Percentiles rank a stretch among this genome's conserved stretches.
These are phyloP conservation scores for Byssochlamys sp. DNA, from an alignment of 2,329 filamentous ascomycete species.

Conservation along the genomic window DNA sequence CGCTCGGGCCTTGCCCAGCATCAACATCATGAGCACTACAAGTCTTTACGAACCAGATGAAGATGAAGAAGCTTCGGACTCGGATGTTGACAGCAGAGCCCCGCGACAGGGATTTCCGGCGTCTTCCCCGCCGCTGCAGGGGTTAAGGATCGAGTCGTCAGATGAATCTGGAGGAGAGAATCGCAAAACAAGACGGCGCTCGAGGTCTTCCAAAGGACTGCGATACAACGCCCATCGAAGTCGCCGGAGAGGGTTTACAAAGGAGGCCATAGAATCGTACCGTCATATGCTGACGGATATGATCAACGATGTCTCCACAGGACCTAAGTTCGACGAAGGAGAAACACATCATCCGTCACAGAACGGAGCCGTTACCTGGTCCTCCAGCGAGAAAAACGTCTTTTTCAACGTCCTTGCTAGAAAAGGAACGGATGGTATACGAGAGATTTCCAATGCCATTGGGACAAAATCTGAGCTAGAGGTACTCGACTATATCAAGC, in stretches of 20 bases:
- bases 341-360: constrained; percentile 42
- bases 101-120: constrained; percentile 3
- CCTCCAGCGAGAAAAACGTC: constrained; percentile 55
- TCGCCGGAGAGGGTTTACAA: constrained; percentile 19
- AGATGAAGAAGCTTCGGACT: constrained; percentile 18
- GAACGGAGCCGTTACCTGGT: constrained; percentile 64
- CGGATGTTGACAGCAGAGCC: constrained; percentile 9
- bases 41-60: constrained; percentile 24
- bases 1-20: constrained; percentile 43
- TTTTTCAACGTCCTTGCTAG: constrained; percentile 59
- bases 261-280: constrained; percentile 44
- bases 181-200: background rate
- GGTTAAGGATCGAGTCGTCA: constrained; percentile 5
- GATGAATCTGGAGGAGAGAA: background rate
- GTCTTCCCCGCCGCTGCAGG: constrained; percentile 9
- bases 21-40: constrained; percentile 29
- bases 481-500: constrained; percentile 57
- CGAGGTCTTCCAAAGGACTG: constrained; percentile 1
- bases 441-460: constrained; percentile 54
- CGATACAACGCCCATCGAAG: constrained; percentile 7
- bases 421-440: constrained; percentile 54
- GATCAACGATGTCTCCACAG: constrained; percentile 34
- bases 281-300: constrained; percentile 46
- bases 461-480: constrained; percentile 65
- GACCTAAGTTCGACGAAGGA: constrained; percentile 3